Conservation (phyloP, 108 stramenopile species). For the Asterionellopsis glacialis region DNA sequence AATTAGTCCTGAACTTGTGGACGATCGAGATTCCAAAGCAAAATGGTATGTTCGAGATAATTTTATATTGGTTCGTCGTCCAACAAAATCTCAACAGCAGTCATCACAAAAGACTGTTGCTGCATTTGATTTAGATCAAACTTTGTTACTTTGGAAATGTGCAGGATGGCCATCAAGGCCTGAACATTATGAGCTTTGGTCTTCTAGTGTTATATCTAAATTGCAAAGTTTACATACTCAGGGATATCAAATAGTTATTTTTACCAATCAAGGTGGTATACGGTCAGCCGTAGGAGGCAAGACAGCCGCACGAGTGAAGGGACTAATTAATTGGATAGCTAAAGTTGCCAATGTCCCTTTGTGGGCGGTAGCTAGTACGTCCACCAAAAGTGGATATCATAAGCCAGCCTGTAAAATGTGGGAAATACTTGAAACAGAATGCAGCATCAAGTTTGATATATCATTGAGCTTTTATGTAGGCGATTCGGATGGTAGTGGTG, state of each 20-base stretch:
- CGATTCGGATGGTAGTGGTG: slow-evolving; percentile 45
- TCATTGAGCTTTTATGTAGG: slow-evolving; percentile 67
- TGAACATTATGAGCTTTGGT: slow-evolving; percentile 75
- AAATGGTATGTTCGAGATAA: too few species aligned
- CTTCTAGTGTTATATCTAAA: slow-evolving; percentile 35
- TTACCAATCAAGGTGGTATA: slow-evolving; percentile 80
- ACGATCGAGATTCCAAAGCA: too few species aligned
- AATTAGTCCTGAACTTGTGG: too few species aligned
- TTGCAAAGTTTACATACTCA: slow-evolving; percentile 43
- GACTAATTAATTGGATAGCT: slow-evolving; percentile 71
- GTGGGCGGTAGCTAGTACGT: slow-evolving; percentile 52
- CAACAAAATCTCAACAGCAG: too few species aligned
- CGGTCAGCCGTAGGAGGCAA: slow-evolving; percentile 58
- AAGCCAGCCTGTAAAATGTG: slow-evolving; percentile 68
- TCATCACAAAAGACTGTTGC: slow-evolving; percentile 45
- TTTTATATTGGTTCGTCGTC: too few species aligned
- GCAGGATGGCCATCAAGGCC: slow-evolving; percentile 44
- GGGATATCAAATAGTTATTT: slow-evolving; percentile 54
- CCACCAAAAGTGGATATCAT: slow-evolving; percentile 58
- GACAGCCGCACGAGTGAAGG: slow-evolving; percentile 56
- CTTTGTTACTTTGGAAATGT: slow-evolving; percentile 55
- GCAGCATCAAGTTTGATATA: slow-evolving; percentile 34
- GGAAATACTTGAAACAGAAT: slow-evolving; percentile 40
- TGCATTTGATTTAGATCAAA: slow-evolving; percentile 81
- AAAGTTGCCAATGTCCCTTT: slow-evolving; percentile 51